These are phyloP conservation scores for Ceratocystis colombiana DNA, from an alignment of 2,329 filamentous ascomycete genomes.

Conservation along the genomic window DNA sequence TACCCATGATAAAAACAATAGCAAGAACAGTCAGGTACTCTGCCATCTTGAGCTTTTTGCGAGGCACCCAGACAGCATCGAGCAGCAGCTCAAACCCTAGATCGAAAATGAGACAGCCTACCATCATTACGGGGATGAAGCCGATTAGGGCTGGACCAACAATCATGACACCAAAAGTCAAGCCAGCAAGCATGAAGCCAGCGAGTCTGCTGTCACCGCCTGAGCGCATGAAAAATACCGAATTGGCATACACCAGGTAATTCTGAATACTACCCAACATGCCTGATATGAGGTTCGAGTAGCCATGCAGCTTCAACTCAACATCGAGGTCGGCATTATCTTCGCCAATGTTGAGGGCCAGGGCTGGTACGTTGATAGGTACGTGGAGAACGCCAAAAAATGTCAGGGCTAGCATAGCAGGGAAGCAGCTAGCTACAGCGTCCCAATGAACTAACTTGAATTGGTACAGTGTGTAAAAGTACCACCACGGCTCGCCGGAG, in stretches of 20 bases:
- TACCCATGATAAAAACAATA: constrained; percentile 91
- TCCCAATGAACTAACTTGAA: constrained; percentile 73
- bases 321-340: constrained; percentile 86
- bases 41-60: constrained; percentile 72
- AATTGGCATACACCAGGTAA: constrained; percentile 96
- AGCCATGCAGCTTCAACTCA: constrained; percentile 83
- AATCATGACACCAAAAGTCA: constrained; percentile 73
- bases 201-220: constrained; percentile 80
- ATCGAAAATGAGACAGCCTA: constrained; percentile 88
- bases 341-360: constrained; percentile 82
- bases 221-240: constrained; percentile 88
- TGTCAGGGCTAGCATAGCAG: constrained; percentile 91
- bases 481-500: constrained; percentile 85
- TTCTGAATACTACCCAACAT: constrained; percentile 84
- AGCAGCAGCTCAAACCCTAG: constrained; percentile 84
- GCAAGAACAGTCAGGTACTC: constrained; percentile 84
- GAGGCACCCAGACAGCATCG: constrained; percentile 80
- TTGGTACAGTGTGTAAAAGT: constrained; percentile 92
- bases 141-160: constrained; percentile 82
- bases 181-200: constrained; percentile 69
- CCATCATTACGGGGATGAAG: constrained; percentile 93
- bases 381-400: constrained; percentile 97
- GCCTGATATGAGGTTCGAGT: constrained; percentile 86
- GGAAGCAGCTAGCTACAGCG: constrained; percentile 72
- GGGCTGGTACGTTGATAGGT: constrained; percentile 90